phyloP scores from a whole-genome alignment of 1,139 yeast genomes.

The Yamadazyma trypodendri region DNA sequence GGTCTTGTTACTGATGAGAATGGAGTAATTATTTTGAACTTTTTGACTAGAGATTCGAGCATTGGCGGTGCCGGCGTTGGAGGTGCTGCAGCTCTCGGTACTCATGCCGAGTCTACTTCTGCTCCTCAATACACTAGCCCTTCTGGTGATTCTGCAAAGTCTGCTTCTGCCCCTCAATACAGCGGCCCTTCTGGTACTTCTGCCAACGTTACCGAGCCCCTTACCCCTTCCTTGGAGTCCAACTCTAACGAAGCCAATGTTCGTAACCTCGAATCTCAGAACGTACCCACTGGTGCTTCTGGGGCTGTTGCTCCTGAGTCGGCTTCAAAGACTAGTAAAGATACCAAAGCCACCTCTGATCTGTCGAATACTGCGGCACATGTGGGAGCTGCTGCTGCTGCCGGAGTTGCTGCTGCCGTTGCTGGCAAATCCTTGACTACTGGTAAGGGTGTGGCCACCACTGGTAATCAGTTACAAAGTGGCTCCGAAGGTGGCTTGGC shows the following conservation, averaged over 20 bases:
- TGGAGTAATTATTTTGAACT: conserved; percentile 16
- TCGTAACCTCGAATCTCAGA: neutral
- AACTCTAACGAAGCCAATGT: too few species aligned
- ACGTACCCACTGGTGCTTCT: neutral
- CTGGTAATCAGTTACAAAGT: too few species aligned
- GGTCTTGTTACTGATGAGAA: conserved; percentile 34
- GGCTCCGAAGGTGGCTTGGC: too few species aligned
- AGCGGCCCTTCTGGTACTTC: neutral
- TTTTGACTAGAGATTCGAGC: conserved; percentile 3
- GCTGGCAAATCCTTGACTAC: conserved; percentile 5
- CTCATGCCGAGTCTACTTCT: conserved; percentile 3
- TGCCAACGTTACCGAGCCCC: neutral
- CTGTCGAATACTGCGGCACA: neutral
- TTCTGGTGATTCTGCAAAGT: conserved; percentile 3
- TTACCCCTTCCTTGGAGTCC: too few species aligned
- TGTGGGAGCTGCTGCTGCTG: conserved; percentile 10
- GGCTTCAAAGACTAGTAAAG: too few species aligned
- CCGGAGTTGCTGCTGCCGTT: conserved; percentile 9
- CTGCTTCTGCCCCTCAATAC: conserved; percentile 4
- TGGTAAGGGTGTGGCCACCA: conserved; percentile 2
- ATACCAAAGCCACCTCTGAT: neutral
- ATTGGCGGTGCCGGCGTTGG: conserved; percentile 2
- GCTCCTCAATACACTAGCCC: conserved; percentile 1
- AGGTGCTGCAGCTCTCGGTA: conserved; percentile 3
- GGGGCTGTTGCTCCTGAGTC: neutral